A percentile compares a stretch with the other conserved stretches of the same genome.
phyloP scores from a whole-genome alignment of 441 rosid genomes.

The Theobroma grandiflorum region DNA sequence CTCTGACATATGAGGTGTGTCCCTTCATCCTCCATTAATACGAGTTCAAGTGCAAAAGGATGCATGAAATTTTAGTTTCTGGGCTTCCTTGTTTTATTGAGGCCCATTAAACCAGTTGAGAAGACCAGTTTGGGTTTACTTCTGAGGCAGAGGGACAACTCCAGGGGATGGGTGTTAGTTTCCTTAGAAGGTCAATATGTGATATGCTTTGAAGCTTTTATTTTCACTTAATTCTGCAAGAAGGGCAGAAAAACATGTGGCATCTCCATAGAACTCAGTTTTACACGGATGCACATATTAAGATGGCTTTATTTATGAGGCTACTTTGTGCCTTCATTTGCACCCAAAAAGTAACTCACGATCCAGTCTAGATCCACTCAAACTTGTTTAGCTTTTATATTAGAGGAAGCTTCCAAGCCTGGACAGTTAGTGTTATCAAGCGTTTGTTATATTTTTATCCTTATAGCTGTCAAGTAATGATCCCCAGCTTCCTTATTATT shows the following conservation, averaged over 20 bases:
- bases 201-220: slow-evolving; percentile 1
- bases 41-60: neutral
- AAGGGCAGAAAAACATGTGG: neutral
- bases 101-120: neutral
- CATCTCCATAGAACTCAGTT: neutral
- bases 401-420: neutral
- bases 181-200: neutral
- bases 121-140: neutral
- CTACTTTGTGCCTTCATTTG: neutral
- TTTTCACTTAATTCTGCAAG: neutral
- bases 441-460: neutral
- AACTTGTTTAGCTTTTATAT: neutral
- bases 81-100: neutral
- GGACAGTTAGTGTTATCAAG: neutral
- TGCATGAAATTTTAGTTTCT: neutral
- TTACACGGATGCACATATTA: neutral
- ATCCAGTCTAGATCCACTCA: neutral
- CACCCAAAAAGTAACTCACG: neutral
- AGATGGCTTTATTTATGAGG: neutral
- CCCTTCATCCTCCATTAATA: slow-evolving; percentile 5
- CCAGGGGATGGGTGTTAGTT: neutral
- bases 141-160: neutral
- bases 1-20: slow-evolving; percentile 90
- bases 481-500: neutral
- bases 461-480: neutral